Percentiles rank a stretch among this genome's conserved stretches.
Conservation (phyloP, 1,284 basidiomycete species). For the Boletus nobilissimus region DNA sequence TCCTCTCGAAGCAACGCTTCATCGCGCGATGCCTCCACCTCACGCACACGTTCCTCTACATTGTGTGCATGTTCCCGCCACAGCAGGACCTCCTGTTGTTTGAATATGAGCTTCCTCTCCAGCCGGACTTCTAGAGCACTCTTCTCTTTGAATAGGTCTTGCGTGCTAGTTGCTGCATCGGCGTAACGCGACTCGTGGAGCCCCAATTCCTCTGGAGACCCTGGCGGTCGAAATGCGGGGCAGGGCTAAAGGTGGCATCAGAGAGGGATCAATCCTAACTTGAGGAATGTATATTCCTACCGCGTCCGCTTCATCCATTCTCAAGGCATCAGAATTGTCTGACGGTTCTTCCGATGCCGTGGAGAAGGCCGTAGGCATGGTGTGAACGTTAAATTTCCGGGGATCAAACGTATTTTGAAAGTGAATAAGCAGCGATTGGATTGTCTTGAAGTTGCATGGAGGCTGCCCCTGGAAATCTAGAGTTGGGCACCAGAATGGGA, state of each 20-base stretch:
- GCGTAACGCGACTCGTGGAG: too few relatives aligned
- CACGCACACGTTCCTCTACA: neutral
- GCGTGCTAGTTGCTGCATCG: too few relatives aligned
- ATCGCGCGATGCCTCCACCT: neutral
- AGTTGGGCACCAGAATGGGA: neutral
- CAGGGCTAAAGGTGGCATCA: too few relatives aligned
- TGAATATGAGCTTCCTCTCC: neutral
- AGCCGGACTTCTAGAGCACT: neutral
- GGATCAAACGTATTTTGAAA: neutral
- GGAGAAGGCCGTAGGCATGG: neutral
- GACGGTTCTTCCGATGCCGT: neutral
- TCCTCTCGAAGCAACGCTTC: neutral
- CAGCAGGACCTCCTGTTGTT: neutral
- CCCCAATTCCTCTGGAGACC: too few relatives aligned
- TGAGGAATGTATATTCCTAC: too few relatives aligned
- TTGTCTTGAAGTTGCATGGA: neutral
- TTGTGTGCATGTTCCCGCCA: neutral
- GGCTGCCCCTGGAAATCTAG: neutral
- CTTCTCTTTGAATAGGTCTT: too few relatives aligned
- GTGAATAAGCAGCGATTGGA: neutral
- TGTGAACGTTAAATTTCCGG: neutral
- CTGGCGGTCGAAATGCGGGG: too few relatives aligned
- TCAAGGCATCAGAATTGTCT: neutral
- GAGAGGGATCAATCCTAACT: too few relatives aligned
- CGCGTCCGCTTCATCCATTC: too few relatives aligned